These are phyloP conservation scores for Penicillium tannophilum DNA, from an alignment of 495 filamentous ascomycete species.

Conservation along the genomic window DNA sequence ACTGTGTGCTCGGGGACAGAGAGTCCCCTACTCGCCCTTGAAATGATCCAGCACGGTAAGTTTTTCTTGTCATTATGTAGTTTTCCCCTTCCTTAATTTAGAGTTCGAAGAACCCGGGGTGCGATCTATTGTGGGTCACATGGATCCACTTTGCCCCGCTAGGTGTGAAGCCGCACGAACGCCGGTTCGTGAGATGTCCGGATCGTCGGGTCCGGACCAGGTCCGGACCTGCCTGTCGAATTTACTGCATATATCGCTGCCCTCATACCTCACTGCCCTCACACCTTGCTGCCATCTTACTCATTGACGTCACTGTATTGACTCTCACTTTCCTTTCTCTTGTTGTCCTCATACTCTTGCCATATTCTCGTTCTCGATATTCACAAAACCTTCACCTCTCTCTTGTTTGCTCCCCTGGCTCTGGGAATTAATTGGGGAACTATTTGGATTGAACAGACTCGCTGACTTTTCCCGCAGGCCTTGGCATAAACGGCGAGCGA, in stretches of 20 bases:
- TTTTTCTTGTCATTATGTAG: background rate
- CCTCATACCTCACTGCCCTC: too few species aligned
- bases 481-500: slow-evolving; percentile 7
- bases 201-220: too few species aligned
- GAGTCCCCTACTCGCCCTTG: slow-evolving; percentile 69
- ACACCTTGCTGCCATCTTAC: too few species aligned
- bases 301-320: too few species aligned
- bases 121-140: too few species aligned
- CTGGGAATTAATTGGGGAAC: background rate
- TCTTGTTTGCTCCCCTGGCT: background rate
- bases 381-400: background rate
- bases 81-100: background rate
- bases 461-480: slow-evolving; percentile 12
- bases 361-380: too few species aligned
- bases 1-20: slow-evolving; percentile 88
- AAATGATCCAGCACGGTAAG: slow-evolving; percentile 51
- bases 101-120: background rate
- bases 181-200: background rate
- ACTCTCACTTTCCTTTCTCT: too few species aligned
- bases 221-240: too few species aligned
- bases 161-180: background rate
- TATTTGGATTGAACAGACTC: background rate
- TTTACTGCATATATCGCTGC: too few species aligned
- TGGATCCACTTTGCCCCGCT: too few species aligned
- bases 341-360: too few species aligned